phyloP scores from a whole-genome alignment of 2,329 filamentous ascomycete genomes.

The Exophiala aquamarina region DNA sequence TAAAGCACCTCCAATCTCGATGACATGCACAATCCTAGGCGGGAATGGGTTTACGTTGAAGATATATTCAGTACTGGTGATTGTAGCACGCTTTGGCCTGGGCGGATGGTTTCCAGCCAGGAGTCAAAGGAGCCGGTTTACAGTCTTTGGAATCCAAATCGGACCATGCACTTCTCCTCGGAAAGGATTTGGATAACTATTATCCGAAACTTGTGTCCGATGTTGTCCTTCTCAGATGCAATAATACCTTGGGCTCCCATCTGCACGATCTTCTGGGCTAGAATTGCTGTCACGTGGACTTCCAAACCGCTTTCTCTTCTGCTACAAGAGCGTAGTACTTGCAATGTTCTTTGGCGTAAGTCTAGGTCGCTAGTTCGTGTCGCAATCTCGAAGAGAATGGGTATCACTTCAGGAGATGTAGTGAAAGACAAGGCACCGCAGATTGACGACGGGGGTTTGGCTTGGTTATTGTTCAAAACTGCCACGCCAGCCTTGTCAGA shows the following conservation, averaged over 20 bases:
- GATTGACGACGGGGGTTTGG: not conserved
- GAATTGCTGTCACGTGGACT: not conserved
- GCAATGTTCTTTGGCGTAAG: not conserved
- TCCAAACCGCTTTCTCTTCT: conserved; percentile 1
- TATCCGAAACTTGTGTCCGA: not conserved
- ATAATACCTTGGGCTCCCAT: not conserved
- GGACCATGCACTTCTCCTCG: not conserved
- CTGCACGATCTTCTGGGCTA: not conserved
- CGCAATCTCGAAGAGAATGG: conserved; percentile 4
- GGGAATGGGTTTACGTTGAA: too few species aligned
- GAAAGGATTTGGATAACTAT: conserved; percentile 4
- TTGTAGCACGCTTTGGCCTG: not conserved
- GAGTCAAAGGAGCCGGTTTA: not conserved
- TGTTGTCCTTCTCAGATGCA: not conserved
- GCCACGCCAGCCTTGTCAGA: not conserved
- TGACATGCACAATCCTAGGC: too few species aligned
- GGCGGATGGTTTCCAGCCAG: conserved; percentile 2
- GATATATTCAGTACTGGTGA: not conserved
- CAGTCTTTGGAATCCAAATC: conserved; percentile 2
- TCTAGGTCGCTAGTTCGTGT: not conserved
- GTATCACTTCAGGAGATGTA: not conserved
- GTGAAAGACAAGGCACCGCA: not conserved
- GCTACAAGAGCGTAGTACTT: not conserved
- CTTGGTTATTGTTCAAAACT: not conserved
- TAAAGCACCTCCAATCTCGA: too few species aligned